Evolutionary conservation across 441 rosid species (phyloP).

Genomic region (Lepidium campestre): DNA sequence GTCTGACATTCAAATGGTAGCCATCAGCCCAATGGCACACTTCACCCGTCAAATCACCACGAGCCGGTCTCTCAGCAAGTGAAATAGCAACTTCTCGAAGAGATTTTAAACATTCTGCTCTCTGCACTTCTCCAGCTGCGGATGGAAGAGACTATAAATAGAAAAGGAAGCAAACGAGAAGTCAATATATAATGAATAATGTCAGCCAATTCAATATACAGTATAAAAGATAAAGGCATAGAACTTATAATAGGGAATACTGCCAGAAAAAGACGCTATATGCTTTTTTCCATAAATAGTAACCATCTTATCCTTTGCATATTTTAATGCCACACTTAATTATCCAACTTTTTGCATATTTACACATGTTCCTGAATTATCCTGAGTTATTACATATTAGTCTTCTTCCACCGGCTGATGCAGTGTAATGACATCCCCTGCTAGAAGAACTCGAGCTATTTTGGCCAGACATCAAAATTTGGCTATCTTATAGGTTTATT

Average conservation of each 20-base stretch:
- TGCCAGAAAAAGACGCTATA: background rate
- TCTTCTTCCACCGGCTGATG: background rate
- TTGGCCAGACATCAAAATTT: background rate
- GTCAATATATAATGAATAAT: constrained; percentile 1
- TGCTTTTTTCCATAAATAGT: background rate
- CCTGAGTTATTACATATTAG: too few species aligned
- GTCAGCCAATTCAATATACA: constrained; percentile 1
- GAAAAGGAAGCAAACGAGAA: constrained; percentile 17
- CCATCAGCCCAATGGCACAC: constrained; percentile 99
- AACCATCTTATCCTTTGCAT: background rate
- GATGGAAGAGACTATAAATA: constrained; percentile 66
- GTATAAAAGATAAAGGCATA: background rate
- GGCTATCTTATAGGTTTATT: background rate
- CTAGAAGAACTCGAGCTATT: background rate
- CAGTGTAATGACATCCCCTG: background rate
- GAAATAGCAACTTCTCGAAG: constrained; percentile 83
- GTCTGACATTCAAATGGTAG: constrained; percentile 84
- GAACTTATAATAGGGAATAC: background rate
- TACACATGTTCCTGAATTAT: background rate
- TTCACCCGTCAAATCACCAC: constrained; percentile 98
- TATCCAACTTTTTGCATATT: background rate
- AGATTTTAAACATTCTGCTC: constrained; percentile 88
- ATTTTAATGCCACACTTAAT: background rate
- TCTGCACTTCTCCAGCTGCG: constrained; percentile 84
- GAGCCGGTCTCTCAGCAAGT: constrained; percentile 98